Evolutionary conservation across 75 land plant species (phyloP).

Genomic region (Chamaecyparis obtusa): DNA sequence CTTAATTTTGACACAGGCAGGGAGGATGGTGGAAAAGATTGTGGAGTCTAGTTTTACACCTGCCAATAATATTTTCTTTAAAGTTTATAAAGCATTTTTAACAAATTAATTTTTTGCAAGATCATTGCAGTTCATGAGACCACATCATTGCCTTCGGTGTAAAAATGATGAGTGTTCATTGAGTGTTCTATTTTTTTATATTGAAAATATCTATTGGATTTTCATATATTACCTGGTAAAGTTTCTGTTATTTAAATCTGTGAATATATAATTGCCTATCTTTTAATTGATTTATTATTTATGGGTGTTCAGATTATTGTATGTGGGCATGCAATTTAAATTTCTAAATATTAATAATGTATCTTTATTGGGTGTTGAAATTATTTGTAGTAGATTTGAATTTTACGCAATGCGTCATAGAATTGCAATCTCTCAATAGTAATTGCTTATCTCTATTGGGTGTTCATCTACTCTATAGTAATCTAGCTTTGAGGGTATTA

Average conservation of each 20-base stretch:
- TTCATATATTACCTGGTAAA: neutral
- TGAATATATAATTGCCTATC: neutral
- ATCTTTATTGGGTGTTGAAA: slow-evolving; percentile 2
- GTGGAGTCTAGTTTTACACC: too few relatives aligned
- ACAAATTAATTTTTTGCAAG: too few relatives aligned
- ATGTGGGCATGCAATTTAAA: neutral
- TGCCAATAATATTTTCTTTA: too few relatives aligned
- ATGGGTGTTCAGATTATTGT: neutral
- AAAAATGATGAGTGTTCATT: too few relatives aligned
- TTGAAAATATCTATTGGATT: neutral
- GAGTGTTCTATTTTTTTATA: neutral
- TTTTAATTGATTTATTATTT: neutral
- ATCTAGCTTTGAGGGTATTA: neutral
- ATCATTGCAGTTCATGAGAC: too few relatives aligned
- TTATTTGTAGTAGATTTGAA: neutral
- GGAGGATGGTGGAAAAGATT: too few relatives aligned
- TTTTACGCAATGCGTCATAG: neutral
- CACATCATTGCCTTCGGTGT: too few relatives aligned
- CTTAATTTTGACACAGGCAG: too few relatives aligned
- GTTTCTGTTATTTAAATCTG: neutral
- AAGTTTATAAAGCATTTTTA: too few relatives aligned
- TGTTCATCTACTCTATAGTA: neutral
- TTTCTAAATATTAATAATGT: neutral
- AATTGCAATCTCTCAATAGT: neutral
- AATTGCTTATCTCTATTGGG: neutral